Percentiles rank a stretch among this genome's conserved stretches.
Conservation (phyloP, 495 filamentous ascomycete genomes). For the Penicillium simplicissimum region DNA sequence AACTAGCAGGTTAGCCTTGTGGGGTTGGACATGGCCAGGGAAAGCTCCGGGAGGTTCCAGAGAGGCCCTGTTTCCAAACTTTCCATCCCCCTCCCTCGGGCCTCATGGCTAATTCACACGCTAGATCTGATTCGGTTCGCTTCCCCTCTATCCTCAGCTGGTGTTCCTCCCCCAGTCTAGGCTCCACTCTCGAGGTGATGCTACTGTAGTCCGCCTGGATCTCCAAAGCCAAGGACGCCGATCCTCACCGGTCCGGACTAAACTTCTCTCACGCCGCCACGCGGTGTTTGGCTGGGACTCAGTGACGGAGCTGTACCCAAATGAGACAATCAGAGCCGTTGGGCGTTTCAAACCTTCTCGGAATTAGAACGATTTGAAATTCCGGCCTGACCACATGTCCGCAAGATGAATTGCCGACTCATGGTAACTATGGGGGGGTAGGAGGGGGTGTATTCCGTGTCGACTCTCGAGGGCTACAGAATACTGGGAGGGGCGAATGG, state of each 20-base stretch:
- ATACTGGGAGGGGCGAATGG: no score
- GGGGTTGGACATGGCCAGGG: slow-evolving; percentile 4
- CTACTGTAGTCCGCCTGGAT: slow-evolving; percentile 6
- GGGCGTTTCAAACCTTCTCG: slow-evolving; percentile 24
- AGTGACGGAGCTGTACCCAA: slow-evolving; percentile 15
- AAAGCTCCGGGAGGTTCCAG: slow-evolving; percentile 4
- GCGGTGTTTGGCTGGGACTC: slow-evolving; percentile 12
- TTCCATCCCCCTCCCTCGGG: no score
- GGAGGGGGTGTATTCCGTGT: not conserved
- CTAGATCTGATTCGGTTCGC: not conserved
- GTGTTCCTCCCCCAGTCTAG: slow-evolving; percentile 9
- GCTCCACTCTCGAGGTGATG: slow-evolving; percentile 1
- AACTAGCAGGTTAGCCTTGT: slow-evolving; percentile 8
- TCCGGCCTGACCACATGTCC: not conserved
- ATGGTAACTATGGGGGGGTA: not conserved
- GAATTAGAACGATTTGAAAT: not conserved
- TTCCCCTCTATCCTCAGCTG: not conserved
- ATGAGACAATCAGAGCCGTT: slow-evolving; percentile 18
- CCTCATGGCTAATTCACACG: not conserved
- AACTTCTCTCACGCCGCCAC: slow-evolving; percentile 6
- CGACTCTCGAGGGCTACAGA: not conserved
- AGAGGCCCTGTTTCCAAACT: slow-evolving; percentile 9
- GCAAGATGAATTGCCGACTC: not conserved
- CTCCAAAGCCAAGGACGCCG: slow-evolving; percentile 20
- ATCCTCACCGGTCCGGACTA: slow-evolving; percentile 19